Conservation (phyloP, 2,329 filamentous ascomycete genomes). For the Colletotrichum cordylinicola region DNA sequence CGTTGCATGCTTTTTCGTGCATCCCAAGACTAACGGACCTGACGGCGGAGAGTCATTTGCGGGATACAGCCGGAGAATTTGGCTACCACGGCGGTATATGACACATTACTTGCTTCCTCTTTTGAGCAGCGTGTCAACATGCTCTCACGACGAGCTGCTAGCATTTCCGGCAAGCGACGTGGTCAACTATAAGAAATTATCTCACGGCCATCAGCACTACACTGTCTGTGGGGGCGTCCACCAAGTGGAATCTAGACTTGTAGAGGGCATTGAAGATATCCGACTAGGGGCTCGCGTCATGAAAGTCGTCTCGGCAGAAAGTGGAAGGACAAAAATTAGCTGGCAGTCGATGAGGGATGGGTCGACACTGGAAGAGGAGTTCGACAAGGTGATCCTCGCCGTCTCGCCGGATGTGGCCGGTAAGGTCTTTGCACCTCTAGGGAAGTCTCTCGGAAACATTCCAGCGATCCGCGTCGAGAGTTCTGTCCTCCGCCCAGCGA, state of each 20-base stretch:
- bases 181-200: constrained; percentile 53
- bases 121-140: constrained; percentile 60
- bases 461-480: constrained; percentile 55
- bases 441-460: constrained; percentile 42
- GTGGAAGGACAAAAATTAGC: constrained; percentile 27
- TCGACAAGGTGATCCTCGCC: constrained; percentile 59
- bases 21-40: constrained; percentile 29
- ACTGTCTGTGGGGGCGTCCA: constrained; percentile 55
- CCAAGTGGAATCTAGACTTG: constrained; percentile 52
- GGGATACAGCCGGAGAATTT: constrained; percentile 55
- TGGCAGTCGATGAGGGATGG: constrained; percentile 32
- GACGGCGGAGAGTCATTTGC: constrained; percentile 47
- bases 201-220: constrained; percentile 54
- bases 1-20: constrained; percentile 53
- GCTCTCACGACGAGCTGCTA: constrained; percentile 54
- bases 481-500: constrained; percentile 40
- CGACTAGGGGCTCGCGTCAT: constrained; percentile 44
- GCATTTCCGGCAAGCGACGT: constrained; percentile 59
- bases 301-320: constrained; percentile 32
- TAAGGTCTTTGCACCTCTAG: constrained; percentile 50
- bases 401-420: constrained; percentile 60
- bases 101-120: constrained; percentile 59
- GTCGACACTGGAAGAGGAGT: constrained; percentile 36
- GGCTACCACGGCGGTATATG: constrained; percentile 51
- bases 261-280: constrained; percentile 41